Base-by-base conservation (phyloP, 768 basidiomycete species). In the Flagelloscypha sp. region DNA sequence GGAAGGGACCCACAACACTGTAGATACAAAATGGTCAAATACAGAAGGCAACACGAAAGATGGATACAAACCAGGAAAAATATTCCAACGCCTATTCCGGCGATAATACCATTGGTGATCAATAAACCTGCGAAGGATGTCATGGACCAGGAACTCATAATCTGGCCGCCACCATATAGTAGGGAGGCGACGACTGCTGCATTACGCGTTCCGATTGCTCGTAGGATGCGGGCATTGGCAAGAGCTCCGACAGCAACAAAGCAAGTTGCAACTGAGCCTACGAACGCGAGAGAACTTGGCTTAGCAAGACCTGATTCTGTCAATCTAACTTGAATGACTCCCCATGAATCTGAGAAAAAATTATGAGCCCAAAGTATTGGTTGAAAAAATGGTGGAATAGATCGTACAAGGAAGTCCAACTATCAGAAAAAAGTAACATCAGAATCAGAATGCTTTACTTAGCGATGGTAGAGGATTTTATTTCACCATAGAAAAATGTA, bases 1-100 rank as follows among this genome's bases (percentile, higher is more conserved):
- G 57, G 56, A 10, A 62, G 52, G 2, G 59, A 49, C 34, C 47
- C 52, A 40, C 58, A 59, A 38, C 43, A 47, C 55, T 49, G 39
- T 22, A 8, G n/a, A n/a, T n/a, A n/a, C n/a, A n/a, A 32, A 17
- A n/a, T n/a, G n/a, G n/a, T n/a, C n/a, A n/a, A n/a, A n/a, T n/a
- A n/a, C n/a, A n/a, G n/a, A n/a, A n/a, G n/a, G n/a, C n/a, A n/a
- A n/a, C n/a, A n/a, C n/a, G 35, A 24, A 25, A 30, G n/a, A n/a
- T n/a, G n/a, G n/a, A n/a, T n/a, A n/a, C n/a, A n/a, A n/a, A n/a
- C 44, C 10, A 50, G 38, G 27, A 50, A 47, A 36, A 42, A 52
- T 5, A 47, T 39, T 37, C 52, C 54, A 5, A 48, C 48, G 5
- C 58, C 55, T 1, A 56, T 33, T 7, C 56, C 59, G 21, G 52